A percentile compares a stretch with the other conserved stretches of the same genome.
Conservation (phyloP, 208 protist genomes). For the Angomonas ambiguus region DNA sequence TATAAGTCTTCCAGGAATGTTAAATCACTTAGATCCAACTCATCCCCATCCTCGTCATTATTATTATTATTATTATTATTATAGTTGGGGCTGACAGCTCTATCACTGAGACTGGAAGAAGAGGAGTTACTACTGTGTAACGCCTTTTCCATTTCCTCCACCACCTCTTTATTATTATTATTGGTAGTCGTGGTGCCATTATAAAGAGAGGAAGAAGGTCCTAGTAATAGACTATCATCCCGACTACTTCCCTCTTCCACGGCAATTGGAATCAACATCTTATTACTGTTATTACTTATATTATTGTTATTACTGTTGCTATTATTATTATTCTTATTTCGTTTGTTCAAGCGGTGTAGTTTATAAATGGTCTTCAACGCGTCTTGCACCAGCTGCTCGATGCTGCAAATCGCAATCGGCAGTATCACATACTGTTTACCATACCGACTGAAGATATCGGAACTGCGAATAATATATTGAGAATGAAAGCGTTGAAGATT, state of each 20-base stretch:
- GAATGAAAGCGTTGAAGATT: slow-evolving; percentile 85
- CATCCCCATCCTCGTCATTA: slow-evolving; percentile 1
- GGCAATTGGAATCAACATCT: not conserved
- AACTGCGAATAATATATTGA: slow-evolving; percentile 62
- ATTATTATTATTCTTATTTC: not conserved
- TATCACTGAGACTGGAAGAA: not conserved
- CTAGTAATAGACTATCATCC: too few species aligned
- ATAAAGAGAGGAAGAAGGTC: too few species aligned
- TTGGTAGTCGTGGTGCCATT: not conserved
- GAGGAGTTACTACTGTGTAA: not conserved
- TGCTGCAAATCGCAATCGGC: slow-evolving; percentile 73
- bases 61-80: not conserved
- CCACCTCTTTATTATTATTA: not conserved
- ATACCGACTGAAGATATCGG: slow-evolving; percentile 73
- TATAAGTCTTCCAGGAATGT: too few species aligned
- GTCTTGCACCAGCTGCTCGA: slow-evolving; percentile 64
- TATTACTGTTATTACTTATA: not conserved
- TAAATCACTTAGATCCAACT: too few species aligned
- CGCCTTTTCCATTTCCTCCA: not conserved
- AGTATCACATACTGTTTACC: slow-evolving; percentile 78
- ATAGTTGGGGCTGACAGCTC: not conserved
- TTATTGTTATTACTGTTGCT: not conserved
- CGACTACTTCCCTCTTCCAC: not conserved
- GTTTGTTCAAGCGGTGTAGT: slow-evolving; percentile 19
- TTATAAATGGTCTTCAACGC: slow-evolving; percentile 25